Evolutionary conservation across 2,329 filamentous ascomycete genomes (phyloP), one percentile per base, ranked within the genome.

Genomic region (Aspergillus japonicus): DNA sequence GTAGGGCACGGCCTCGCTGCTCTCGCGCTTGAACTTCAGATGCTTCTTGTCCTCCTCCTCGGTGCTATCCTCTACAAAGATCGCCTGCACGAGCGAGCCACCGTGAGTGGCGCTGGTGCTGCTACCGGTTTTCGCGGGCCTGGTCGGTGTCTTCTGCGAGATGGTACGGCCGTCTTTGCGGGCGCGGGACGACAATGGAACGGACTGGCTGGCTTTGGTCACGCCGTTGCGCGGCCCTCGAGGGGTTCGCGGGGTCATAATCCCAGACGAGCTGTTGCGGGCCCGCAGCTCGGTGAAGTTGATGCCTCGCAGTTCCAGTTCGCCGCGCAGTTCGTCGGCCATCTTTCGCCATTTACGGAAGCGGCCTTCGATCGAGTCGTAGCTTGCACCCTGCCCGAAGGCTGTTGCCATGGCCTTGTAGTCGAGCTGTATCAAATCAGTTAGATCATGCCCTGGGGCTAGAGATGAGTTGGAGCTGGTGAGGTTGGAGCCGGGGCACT

Each of bases 341-440:
- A 70, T 52, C 51, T 76, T 76, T 51, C 81, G 82, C 60, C 76
- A 77, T 50, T 73, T 75, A 48, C 80, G 78, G 39, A 84, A 76
- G 2, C 75, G 76, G 48, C 75, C 74, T 61, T 83, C 78, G 24
- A 84, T 75, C 0, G 81, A 71, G 60, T 82, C 73, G 69, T 81
- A 82, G 0, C 78, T 82, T 0, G 79, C 78, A 0, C 75, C 78
- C 7, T 74, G 64, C 1, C 79, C 80, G 63, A 79, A 84, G 54
- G 80, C 68, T 2, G 68, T 64, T 0, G 81, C 81, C 24, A 82
- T 77, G 3, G 72, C 68, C 2, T 65, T 67, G 64, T 78, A 77
- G 58, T 83, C 76, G 23, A 82, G 71, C 82, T 84, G 54, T 3
- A 24, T 2, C 5, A 11, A 11, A 24, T 24, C 42, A 39, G 57